Evolutionary conservation across 1,284 basidiomycete genomes (phyloP).

Genomic region (Trichosporon coremiiforme): DNA sequence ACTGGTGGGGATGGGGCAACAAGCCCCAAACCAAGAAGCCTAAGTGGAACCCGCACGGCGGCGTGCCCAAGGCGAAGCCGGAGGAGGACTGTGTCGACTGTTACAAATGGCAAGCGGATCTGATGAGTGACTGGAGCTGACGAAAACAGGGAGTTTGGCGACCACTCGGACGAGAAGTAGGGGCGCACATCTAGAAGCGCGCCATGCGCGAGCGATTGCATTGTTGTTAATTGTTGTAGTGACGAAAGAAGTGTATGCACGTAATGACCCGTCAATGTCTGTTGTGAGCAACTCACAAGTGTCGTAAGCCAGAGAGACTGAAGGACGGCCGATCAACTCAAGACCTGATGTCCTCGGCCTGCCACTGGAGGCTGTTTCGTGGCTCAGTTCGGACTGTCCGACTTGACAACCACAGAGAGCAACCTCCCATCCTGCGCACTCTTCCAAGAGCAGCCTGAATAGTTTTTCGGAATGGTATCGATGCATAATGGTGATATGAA

Average conservation of each 20-base stretch:
- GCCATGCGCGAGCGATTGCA: background rate
- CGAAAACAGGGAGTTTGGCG: conserved; percentile 38
- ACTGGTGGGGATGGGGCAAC: conserved; percentile 26
- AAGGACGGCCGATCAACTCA: no score
- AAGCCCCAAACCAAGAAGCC: conserved; percentile 34
- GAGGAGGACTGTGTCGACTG: conserved; percentile 56
- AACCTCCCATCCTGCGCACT: background rate
- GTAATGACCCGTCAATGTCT: background rate
- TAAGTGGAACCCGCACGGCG: conserved; percentile 53
- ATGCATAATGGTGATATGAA: conserved; percentile 8
- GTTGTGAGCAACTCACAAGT: background rate
- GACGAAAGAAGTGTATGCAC: conserved; percentile 24
- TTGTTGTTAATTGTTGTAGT: conserved; percentile 23
- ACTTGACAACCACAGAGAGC: background rate
- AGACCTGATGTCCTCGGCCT: no score
- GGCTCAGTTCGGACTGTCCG: background rate
- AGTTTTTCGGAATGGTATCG: conserved; percentile 5
- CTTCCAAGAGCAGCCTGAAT: background rate
- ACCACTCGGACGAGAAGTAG: conserved; percentile 40
- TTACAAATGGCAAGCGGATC: conserved; percentile 54
- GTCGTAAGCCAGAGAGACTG: no score
- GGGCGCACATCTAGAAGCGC: background rate
- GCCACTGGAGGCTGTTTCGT: no score
- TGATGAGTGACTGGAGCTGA: background rate
- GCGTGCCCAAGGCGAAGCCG: conserved; percentile 50